These are phyloP conservation scores for Penicillium brasilianum DNA, from an alignment of 2,329 filamentous ascomycete genomes.

Conservation along the genomic window DNA sequence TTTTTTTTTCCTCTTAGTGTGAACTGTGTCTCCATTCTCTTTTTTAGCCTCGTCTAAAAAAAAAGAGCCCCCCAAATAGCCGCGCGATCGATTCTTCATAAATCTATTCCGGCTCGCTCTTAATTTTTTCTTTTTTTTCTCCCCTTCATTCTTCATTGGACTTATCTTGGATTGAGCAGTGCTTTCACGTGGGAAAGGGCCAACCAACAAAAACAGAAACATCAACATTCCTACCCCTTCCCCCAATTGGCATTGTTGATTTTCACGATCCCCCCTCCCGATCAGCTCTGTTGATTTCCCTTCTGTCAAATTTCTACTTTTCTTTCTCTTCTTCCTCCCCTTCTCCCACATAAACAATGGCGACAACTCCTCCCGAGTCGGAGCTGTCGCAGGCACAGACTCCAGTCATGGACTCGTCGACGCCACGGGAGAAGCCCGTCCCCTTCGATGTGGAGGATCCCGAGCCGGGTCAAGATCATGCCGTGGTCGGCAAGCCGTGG, in stretches of 20 bases:
- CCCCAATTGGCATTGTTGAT: background rate
- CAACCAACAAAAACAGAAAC: background rate
- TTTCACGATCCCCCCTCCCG: background rate
- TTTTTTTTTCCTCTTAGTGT: background rate
- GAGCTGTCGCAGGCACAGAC: conserved; percentile 15
- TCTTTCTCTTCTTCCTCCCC: background rate
- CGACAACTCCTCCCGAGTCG: conserved; percentile 22
- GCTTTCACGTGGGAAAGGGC: conserved; percentile 1
- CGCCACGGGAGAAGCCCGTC: conserved; percentile 31
- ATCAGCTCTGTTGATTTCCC: background rate
- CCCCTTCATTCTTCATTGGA: background rate
- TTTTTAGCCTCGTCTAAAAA: conserved; percentile 2
- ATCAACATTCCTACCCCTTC: conserved; percentile 3
- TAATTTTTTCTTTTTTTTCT: background rate
- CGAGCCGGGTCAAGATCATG: conserved; percentile 28
- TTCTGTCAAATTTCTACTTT: conserved; percentile 9
- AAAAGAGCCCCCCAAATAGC: conserved; percentile 1
- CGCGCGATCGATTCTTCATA: background rate
- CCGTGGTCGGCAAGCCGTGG: conserved; percentile 57
- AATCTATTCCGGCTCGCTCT: conserved; percentile 4
- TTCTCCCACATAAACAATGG: conserved; percentile 15
- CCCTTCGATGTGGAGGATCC: conserved; percentile 37
- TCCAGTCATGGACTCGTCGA: conserved; percentile 13
- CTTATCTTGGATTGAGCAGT: conserved; percentile 2
- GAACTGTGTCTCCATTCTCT: conserved; percentile 1